Percentiles rank a stretch among this genome's conserved stretches.
Conservation (phyloP, 805 yeast species). For the Yueomyces sinensis region DNA sequence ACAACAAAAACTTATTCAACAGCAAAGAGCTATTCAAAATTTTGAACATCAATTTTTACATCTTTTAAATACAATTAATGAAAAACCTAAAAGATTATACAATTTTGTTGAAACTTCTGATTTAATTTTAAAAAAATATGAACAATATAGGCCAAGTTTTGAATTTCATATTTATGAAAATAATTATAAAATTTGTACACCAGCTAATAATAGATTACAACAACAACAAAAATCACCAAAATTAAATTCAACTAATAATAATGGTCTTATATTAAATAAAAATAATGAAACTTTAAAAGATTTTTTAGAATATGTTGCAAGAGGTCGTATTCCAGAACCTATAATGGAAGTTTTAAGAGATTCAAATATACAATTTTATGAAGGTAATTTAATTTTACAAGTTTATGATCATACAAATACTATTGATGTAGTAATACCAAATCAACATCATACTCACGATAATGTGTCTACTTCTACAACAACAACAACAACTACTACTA, state of each 20-base stretch:
- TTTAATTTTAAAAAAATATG: slow-evolving; percentile 64
- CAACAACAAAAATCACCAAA: slow-evolving; percentile 26
- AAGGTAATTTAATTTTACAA: slow-evolving; percentile 78
- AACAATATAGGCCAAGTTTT: slow-evolving; percentile 64
- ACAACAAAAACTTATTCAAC: slow-evolving; percentile 17
- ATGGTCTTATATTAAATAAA: slow-evolving; percentile 66
- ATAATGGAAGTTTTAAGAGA: slow-evolving; percentile 83
- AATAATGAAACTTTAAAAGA: slow-evolving; percentile 65
- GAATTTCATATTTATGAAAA: slow-evolving; percentile 86
- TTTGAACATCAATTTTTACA: slow-evolving; percentile 30
- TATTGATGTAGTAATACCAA: slow-evolving; percentile 16
- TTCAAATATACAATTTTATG: slow-evolving; percentile 72
- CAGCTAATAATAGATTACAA: slow-evolving; percentile 26
- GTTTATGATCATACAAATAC: slow-evolving; percentile 72
- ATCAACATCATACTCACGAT: slow-evolving; percentile 1
- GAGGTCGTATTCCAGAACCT: slow-evolving; percentile 78
- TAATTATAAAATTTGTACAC: slow-evolving; percentile 83
- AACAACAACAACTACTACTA: not conserved
- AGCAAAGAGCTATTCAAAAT: slow-evolving; percentile 30
- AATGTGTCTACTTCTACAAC: not conserved
- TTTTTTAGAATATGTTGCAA: slow-evolving; percentile 65
- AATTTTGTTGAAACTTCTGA: slow-evolving; percentile 60
- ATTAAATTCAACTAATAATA: slow-evolving; percentile 30
- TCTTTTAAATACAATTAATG: slow-evolving; percentile 20
- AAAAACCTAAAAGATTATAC: slow-evolving; percentile 32